Conservation (phyloP, 2,329 filamentous ascomycete species). For the Ophiostoma novo-ulmi region DNA sequence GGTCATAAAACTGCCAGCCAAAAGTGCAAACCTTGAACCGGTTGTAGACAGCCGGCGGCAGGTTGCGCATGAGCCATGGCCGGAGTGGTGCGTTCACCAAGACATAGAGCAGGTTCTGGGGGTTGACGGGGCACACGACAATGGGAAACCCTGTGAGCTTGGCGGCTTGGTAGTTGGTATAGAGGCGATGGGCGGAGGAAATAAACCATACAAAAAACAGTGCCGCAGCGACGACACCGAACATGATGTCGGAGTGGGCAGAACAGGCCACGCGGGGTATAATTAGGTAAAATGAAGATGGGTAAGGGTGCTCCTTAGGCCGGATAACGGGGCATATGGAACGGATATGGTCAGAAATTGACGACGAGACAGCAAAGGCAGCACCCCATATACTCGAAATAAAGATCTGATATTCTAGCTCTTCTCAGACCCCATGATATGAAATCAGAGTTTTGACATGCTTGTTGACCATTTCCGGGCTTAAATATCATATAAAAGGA, state of each 20-base stretch:
- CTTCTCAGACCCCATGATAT: not conserved
- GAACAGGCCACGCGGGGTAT: not conserved
- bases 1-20: conserved; percentile 36
- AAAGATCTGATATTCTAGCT: not conserved
- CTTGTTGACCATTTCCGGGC: not conserved
- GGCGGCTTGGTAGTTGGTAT: conserved; percentile 22
- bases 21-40: conserved; percentile 25
- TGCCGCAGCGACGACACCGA: not conserved
- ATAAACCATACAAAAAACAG: conserved; percentile 13
- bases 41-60: conserved; percentile 20
- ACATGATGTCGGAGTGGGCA: not conserved
- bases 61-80: conserved; percentile 15
- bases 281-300: not conserved
- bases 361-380: not conserved
- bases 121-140: conserved; percentile 19
- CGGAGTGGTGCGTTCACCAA: conserved; percentile 18
- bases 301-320: not conserved
- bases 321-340: not conserved
- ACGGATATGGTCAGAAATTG: not conserved
- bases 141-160: conserved; percentile 17
- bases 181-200: conserved; percentile 17
- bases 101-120: conserved; percentile 21
- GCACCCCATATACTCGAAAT: not conserved
- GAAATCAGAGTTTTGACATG: not conserved
- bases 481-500: not conserved